Percentiles rank a stretch among this genome's conserved stretches.
Evolutionary conservation across 306 rosid species (phyloP).

Genomic region (Rubus parviflorus): DNA sequence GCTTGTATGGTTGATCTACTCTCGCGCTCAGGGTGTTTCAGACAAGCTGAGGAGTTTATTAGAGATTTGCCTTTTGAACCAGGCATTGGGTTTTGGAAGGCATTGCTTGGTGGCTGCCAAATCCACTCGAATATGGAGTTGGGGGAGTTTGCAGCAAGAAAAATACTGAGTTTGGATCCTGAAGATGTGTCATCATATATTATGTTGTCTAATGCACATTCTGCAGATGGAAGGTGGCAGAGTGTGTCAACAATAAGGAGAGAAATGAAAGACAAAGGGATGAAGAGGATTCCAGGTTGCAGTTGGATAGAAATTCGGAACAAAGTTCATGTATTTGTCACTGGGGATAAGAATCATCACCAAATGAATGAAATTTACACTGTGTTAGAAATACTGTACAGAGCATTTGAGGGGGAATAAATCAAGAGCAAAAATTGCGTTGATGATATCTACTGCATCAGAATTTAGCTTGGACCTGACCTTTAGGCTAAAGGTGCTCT

Average conservation of each 20-base stretch:
- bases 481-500: background rate
- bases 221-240: slow-evolving; percentile 85
- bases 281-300: slow-evolving; percentile 86
- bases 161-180: slow-evolving; percentile 72
- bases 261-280: slow-evolving; percentile 78
- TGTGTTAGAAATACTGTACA: slow-evolving; percentile 36
- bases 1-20: slow-evolving; percentile 91
- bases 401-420: slow-evolving; percentile 49
- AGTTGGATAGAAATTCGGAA: slow-evolving; percentile 84
- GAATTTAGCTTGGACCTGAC: background rate
- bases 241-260: slow-evolving; percentile 52
- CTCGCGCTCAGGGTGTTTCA: slow-evolving; percentile 68
- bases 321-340: slow-evolving; percentile 62
- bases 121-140: slow-evolving; percentile 67
- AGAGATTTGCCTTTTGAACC: slow-evolving; percentile 63
- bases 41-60: slow-evolving; percentile 61
- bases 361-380: slow-evolving; percentile 49
- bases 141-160: slow-evolving; percentile 71
- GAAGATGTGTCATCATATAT: slow-evolving; percentile 78
- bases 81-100: slow-evolving; percentile 91
- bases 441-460: background rate
- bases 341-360: slow-evolving; percentile 52
- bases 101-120: slow-evolving; percentile 91
- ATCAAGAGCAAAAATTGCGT: background rate
- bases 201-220: slow-evolving; percentile 86